Evolutionary conservation across 2,329 filamentous ascomycete genomes (phyloP).

Genomic region (Phaeosphaeriaceae sp.): DNA sequence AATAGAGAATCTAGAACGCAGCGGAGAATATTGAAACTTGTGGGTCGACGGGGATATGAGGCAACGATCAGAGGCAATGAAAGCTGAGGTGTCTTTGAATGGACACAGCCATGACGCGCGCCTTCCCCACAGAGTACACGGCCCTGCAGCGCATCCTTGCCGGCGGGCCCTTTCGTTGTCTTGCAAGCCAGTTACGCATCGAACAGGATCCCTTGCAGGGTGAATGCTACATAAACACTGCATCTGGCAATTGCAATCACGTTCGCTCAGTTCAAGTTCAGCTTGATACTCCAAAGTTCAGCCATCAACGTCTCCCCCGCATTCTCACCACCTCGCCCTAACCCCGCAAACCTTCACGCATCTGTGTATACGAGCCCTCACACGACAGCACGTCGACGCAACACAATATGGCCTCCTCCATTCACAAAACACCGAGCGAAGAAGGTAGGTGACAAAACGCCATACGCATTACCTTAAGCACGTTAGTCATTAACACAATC

Average conservation of each 20-base stretch:
- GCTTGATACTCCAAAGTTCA: background rate
- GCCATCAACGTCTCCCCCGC: background rate
- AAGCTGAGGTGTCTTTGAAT: background rate
- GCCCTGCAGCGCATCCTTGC: slow-evolving; percentile 1
- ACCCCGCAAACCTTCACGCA: slow-evolving; percentile 10
- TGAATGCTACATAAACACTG: background rate
- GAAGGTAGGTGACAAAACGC: slow-evolving; percentile 8
- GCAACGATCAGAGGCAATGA: slow-evolving; percentile 3
- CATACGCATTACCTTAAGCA: background rate
- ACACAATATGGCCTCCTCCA: slow-evolving; percentile 16
- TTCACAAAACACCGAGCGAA: slow-evolving; percentile 28
- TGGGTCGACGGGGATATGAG: slow-evolving; percentile 3
- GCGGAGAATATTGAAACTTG: slow-evolving; percentile 9
- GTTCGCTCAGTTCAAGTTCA: background rate
- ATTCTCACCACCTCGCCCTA: slow-evolving; percentile 3
- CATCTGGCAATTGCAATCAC: background rate
- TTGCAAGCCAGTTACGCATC: background rate
- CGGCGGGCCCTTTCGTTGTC: background rate
- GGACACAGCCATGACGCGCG: slow-evolving; percentile 11
- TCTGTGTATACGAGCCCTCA: background rate
- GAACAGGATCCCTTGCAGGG: background rate
- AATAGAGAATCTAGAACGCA: slow-evolving; percentile 12
- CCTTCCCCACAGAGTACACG: slow-evolving; percentile 14
- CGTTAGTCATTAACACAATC: background rate
- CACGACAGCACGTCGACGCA: background rate